Base-by-base conservation (phyloP, 441 rosid species). In the Populus hybrid region DNA sequence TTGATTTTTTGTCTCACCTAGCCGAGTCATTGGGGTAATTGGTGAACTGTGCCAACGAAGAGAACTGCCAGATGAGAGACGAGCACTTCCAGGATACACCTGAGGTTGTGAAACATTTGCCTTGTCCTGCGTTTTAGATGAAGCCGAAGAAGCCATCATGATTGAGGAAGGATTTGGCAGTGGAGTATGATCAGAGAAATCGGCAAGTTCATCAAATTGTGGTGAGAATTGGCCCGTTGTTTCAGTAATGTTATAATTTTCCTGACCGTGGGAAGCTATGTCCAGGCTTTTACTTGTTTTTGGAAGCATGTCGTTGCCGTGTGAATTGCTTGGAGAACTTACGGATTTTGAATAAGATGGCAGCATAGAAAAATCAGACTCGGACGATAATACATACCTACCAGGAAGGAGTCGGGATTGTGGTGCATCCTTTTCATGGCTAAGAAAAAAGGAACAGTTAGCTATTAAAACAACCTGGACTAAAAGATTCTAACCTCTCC, bases 31-130 rank as follows among this genome's bases (percentile, higher is more conserved):
- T 6, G 88, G 84, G 18, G 85, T 84, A 16, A 82, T 46, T 34
- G 89, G 87, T 69, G 89, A 87, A 50, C 85, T 57, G 35, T 73
- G 78, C 87, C 90, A 83, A 16, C 32, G 81, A 81, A 79, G 80
- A 32, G 87, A 80, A 78, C 83, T 35, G 8, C 79, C 80, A 66
- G 84, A 34, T 57, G 81, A 66, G 35, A 77, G 65, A 68, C 59
- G 34, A 11, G 84, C 79, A 50, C 83, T 82, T 81, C 82, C 84
- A 57, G 84, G 75, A 69, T 69, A 79, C 75, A 78, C 67, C 0
- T 74, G 82, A 28, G 84, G 26, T n/a, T 46, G 75, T 59, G 89
- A 81, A 61, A 63, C 38, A 71, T 78, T 78, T 23, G 74, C 35
- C 81, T 78, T 59, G 42, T 73, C 83, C 53, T 70, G 78, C 68